These are phyloP conservation scores for Claviceps pazoutovae DNA, from an alignment of 2,329 filamentous ascomycete genomes.

Conservation along the genomic window DNA sequence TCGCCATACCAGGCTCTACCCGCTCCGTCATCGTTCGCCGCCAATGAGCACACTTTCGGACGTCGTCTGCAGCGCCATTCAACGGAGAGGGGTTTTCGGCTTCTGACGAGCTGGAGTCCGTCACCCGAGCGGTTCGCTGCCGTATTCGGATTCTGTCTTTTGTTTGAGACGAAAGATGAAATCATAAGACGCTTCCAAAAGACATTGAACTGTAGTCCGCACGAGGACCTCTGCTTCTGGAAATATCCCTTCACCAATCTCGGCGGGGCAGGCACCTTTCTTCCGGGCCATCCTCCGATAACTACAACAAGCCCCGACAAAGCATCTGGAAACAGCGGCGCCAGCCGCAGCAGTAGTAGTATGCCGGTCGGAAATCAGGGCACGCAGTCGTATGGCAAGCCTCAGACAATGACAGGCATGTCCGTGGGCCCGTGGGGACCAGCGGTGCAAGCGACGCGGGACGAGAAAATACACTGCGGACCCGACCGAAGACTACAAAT, in stretches of 20 bases:
- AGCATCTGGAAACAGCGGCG: neutral
- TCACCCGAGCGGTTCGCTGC: conserved; percentile 34
- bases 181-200: conserved; percentile 29
- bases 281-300: conserved; percentile 16
- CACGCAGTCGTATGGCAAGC: conserved; percentile 12
- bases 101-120: conserved; percentile 38
- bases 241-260: conserved; percentile 49
- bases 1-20: conserved; percentile 24
- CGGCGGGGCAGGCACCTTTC: conserved; percentile 56
- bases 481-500: conserved; percentile 30
- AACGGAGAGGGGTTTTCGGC: conserved; percentile 45
- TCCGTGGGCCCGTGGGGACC: conserved; percentile 35
- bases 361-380: conserved; percentile 25
- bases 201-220: conserved; percentile 17
- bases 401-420: conserved; percentile 13
- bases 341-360: neutral
- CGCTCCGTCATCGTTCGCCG: conserved; percentile 40
- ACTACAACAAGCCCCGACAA: neutral
- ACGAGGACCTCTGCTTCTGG: conserved; percentile 41
- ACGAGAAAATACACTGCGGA: conserved; percentile 25
- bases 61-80: conserved; percentile 54
- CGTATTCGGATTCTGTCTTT: conserved; percentile 56
- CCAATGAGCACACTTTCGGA: conserved; percentile 53
- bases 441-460: conserved; percentile 24
- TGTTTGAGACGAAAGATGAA: conserved; percentile 38